Base-by-base conservation (phyloP, 345 rosid species). In the Angophora floribunda region DNA sequence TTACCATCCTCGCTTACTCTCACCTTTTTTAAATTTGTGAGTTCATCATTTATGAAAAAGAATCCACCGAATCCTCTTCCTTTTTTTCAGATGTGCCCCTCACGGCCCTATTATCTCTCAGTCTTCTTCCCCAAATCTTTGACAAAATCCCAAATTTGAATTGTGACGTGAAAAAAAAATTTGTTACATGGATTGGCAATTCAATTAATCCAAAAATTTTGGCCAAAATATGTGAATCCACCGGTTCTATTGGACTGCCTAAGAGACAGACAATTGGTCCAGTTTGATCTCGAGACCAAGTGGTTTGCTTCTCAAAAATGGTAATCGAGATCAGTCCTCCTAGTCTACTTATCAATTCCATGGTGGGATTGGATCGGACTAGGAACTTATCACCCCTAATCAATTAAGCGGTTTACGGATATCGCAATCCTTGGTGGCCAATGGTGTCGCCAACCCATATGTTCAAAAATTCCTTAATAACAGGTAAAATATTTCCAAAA, bases 391-490 rank as follows among this genome's bases (percentile, higher is more conserved):
- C n/a, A n/a, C n/a, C n/a, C n/a, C n/a, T n/a, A n/a, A n/a, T 55
- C 5, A 5, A 55, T 55, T 55, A 8, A 55, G 2, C 0, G 0
- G 7, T 59, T 59, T 24, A 59, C 30, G 11, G 0, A 26, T n/a
- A 59, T 11, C 0, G 14, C 65, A 55, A 55, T 21, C 28, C 61
- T 55, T 55, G 61, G 28, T 55, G 61, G 61, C 28, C 0, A 59
- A 14, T 24, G 15, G 67, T 59, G 15, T 30, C 67, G n/a, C 67
- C 67, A 59, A 59, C 30, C 67, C 65, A 7, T 5, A 59, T 5
- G 30, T 26, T 28, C 30, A 2, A 59, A 26, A 59, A 55, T 26
- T 59, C 30, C 30, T 59, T 30, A 24, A 10, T 59, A 59, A 59
- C 26, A 1, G n/a, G 67, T 11, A 59, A 59, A 55, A 59, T 24